Base-by-base conservation (phyloP, 1,284 basidiomycete genomes). In the Rhizoctonia solani region DNA sequence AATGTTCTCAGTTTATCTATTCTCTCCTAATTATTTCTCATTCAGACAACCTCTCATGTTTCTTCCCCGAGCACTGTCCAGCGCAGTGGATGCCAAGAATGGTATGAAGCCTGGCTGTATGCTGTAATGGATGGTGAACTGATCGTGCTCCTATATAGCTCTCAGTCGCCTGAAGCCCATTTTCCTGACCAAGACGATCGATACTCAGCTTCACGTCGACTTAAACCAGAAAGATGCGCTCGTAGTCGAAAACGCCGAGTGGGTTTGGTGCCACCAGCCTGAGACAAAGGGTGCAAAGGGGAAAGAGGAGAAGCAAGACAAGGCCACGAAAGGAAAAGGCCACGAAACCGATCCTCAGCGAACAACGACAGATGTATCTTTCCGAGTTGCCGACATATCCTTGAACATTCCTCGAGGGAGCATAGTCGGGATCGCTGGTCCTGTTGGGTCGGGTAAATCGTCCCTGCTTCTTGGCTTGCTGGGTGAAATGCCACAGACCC, bases 391-490 rank as follows among this genome's bases (percentile, higher is more conserved):
- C 39, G 76, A 85, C 69, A 75, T 90, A 54, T 81, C 77, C 49
- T 75, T 90, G 75, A 73, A 76, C 1, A 77, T 92, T 6, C 81
- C 83, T 3, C 79, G 84, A 9, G 88, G 88, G 0, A 79, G 79
- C 23, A 79, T 92, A 11, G 81, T 84, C 1, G 89, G 84, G 0
- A 79, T 92, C 46, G 86, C 89, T 8, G 88, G 88, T 0, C 80
- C 83, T 1, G 87, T 91, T 27, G 86, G 85, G 27, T 82, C 82
- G 27, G 83, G 75, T 54, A 81, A 90, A 79, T 86, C 85, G n/a
- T 88, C 86, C 73, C 75, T 92, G 4, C 77, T 91, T 1, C 83
- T 86, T 71, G 89, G 87, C 1, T 77, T 91, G 32, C 84, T 91
- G 30, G 89, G 89, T 6, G 89, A 92, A 76, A 91, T 91, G 89